Base-by-base conservation (phyloP, 2,329 filamentous ascomycete species). In the Chrysoporthe cubensis region DNA sequence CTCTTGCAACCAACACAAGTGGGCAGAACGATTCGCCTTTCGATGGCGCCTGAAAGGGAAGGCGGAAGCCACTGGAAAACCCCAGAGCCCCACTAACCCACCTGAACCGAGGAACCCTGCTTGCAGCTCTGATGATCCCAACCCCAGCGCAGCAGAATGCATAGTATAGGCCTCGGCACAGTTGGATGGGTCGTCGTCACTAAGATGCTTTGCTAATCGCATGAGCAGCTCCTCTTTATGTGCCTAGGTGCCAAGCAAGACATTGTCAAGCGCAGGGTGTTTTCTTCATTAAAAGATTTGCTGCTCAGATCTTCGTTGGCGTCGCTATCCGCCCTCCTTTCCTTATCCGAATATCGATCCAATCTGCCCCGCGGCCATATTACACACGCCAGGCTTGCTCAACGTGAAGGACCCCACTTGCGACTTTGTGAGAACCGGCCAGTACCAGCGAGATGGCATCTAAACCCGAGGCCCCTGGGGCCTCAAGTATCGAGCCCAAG, bases 401-500 rank as follows among this genome's bases (percentile, higher is more conserved):
- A 26, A 13, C 5, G 14, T 21, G 18, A 60, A 60, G 40, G n/a
- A 16, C 14, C 37, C 13, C 57, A 43, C 13, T 14, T 34, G 40
- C 54, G 40, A 14, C 7, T 16, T 26, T 54, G 6, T 42, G 34
- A 59, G 37, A 52, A 26, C 52, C 26, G n/a, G 26, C 44, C 40
- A 18, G 34, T 16, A 9, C 21, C 42, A 34, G 57, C 34, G 70
- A 57, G 13, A 75, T 73, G 72, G 70, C 69, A 54, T 70, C 73
- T 13, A 66, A 68, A 21, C 58, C 71, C 34, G 71, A 60, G 34
- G 42, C 57, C n/a, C 16, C n/a, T n/a, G 69, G 54, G 58, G 67
- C 68, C 21, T 60, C 72, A 60, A 42, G 71, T 42, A 64, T 70
- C 40, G 73, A 70, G 66, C 54, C 71, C 40, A 76, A 75, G 63